Evolutionary conservation across 2,329 filamentous ascomycete species (phyloP), one percentile per base, ranked within the genome.

Genomic region (Xylaria sp.): DNA sequence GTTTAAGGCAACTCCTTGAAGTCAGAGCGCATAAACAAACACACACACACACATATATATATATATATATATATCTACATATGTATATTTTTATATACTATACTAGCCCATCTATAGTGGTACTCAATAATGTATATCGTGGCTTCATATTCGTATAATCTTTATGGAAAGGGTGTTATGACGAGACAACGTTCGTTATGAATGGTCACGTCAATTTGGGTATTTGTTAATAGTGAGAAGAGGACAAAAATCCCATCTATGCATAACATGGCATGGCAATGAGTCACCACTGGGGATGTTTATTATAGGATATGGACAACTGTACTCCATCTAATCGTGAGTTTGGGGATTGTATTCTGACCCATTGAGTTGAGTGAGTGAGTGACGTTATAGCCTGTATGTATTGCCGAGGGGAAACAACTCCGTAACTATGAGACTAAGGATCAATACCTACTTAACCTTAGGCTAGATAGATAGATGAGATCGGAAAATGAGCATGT

Each of bases 1-100:
- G n/a, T 90, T 89, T 66, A 90, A 90, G 75, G 84, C 66, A 13
- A 69, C 71, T 3, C 66, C 68, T 23, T 69, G 35, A 68, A 21
- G n/a, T 25, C 44, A 21, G 44, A 48, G 44, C 25, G 8, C 2
- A n/a, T n/a, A n/a, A n/a, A n/a, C n/a, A n/a, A n/a, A n/a, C n/a
- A n/a, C n/a, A n/a, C n/a, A n/a, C n/a, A n/a, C n/a, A n/a, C n/a
- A n/a, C n/a, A n/a, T n/a, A 25, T 48, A 48, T 12, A 23, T 23
- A 12, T 48, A 25, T 4, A 16, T 48, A 47, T 23, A 48, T 48
- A 48, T 25, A 13, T 25, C 5, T 48, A 25, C 4, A 16, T 48
- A 47, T 23, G 25, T 48, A 48, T 25, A 13, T 25, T 16, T 48
- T 10, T 47, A 48, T 48, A 48, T 25, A 25, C 13, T 23, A 48